phyloP scores from a whole-genome alignment of 768 basidiomycete genomes.

The Xanthoconium stramineum region DNA sequence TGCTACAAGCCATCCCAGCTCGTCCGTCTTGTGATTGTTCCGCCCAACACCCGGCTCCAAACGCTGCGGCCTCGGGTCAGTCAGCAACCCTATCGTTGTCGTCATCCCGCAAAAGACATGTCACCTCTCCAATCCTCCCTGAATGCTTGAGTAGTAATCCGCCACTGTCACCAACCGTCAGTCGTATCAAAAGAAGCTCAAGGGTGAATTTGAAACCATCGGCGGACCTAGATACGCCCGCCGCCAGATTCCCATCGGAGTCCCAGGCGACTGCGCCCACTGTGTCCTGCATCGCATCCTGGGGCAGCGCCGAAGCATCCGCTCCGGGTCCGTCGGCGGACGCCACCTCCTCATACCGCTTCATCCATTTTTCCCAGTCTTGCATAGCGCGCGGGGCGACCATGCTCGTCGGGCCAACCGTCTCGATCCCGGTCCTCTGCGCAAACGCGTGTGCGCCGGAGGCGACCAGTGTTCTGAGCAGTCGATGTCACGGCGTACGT shows the following conservation, averaged over 20 bases:
- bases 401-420: constrained; percentile 44
- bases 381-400: constrained; percentile 45
- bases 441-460: constrained; percentile 63
- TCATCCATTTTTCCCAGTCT: constrained; percentile 65
- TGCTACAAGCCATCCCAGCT: constrained; percentile 59
- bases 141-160: constrained; percentile 74
- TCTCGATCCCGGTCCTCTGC: constrained; percentile 22
- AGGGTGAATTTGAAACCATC: neutral
- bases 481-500: neutral
- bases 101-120: neutral
- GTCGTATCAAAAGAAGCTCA: neutral
- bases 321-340: constrained; percentile 7
- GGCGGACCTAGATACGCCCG: constrained; percentile 72
- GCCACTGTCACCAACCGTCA: constrained; percentile 44
- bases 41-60: constrained; percentile 79
- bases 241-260: constrained; percentile 44
- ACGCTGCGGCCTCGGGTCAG: constrained; percentile 55
- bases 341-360: constrained; percentile 29
- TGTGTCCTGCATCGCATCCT: constrained; percentile 62
- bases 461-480: constrained; percentile 54
- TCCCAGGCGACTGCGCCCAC: constrained; percentile 74
- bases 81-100: neutral
- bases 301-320: constrained; percentile 5
- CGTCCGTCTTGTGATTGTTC: constrained; percentile 28
- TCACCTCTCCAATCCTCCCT: constrained; percentile 74